These are phyloP conservation scores for Croton laevigatus DNA, from an alignment of 441 rosid genomes.

Conservation along the genomic window DNA sequence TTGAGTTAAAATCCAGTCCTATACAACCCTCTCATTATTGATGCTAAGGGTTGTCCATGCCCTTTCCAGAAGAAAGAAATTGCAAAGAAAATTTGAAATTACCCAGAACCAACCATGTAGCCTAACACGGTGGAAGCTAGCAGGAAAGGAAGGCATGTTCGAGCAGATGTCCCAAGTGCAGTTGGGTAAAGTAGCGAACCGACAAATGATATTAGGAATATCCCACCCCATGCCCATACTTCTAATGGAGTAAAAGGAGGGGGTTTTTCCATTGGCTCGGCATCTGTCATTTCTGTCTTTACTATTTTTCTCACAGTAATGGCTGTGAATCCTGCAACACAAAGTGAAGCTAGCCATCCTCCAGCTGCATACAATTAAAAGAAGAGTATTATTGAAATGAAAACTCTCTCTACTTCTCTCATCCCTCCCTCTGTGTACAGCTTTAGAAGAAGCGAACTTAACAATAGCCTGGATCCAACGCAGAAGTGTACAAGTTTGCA, in stretches of 20 bases:
- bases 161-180: slow-evolving; percentile 68
- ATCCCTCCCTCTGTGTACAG: neutral
- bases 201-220: slow-evolving; percentile 67
- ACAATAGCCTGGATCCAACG: neutral
- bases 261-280: slow-evolving; percentile 92
- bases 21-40: neutral
- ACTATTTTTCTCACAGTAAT: slow-evolving; percentile 81
- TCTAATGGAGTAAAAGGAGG: slow-evolving; percentile 70
- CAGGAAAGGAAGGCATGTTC: slow-evolving; percentile 89
- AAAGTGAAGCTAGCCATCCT: slow-evolving; percentile 95
- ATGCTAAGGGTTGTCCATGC: neutral
- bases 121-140: slow-evolving; percentile 91
- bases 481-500: neutral
- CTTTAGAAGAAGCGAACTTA: neutral
- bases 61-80: neutral
- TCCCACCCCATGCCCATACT: slow-evolving; percentile 70
- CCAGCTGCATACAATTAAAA: slow-evolving; percentile 49
- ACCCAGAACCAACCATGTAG: slow-evolving; percentile 90
- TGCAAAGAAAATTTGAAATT: slow-evolving; percentile 8
- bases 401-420: neutral
- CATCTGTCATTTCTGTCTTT: slow-evolving; percentile 79
- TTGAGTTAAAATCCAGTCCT: neutral
- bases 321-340: slow-evolving; percentile 87
- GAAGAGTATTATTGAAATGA: neutral
- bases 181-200: slow-evolving; percentile 64